Conservation (phyloP, 164 flowering plant species). For the Piper longum region DNA sequence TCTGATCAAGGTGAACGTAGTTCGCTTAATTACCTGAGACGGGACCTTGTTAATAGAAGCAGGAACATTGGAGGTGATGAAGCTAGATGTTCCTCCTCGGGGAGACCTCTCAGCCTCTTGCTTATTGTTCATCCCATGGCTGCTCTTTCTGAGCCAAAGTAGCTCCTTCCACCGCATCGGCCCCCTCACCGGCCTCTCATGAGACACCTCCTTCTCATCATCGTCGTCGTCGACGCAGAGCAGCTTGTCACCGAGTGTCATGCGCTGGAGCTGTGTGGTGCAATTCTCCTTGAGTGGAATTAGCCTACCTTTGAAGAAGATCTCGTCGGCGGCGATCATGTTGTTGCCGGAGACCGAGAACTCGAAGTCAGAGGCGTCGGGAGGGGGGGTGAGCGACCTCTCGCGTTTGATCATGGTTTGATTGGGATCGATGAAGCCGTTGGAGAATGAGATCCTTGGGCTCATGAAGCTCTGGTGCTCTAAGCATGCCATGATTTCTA, state of each 20-base stretch:
- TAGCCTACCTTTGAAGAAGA: constrained; percentile 53
- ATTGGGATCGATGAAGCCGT: constrained; percentile 29
- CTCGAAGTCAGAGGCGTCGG: constrained; percentile 58
- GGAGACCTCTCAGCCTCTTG: constrained; percentile 14
- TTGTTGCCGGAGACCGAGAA: constrained; percentile 36
- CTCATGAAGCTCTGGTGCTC: constrained; percentile 42
- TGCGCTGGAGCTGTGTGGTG: constrained; percentile 18
- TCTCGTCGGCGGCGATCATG: constrained; percentile 61
- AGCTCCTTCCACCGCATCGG: constrained; percentile 43
- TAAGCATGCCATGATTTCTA: constrained; percentile 42
- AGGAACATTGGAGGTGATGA: not conserved
- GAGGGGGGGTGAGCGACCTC: constrained; percentile 32
- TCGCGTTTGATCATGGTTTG: constrained; percentile 33
- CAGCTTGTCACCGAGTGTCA: constrained; percentile 44
- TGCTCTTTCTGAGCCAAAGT: constrained; percentile 34
- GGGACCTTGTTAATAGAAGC: not conserved
- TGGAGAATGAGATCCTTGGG: constrained; percentile 84
- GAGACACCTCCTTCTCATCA: constrained; percentile 7
- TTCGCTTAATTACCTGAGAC: not conserved
- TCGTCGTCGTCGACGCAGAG: constrained; percentile 30
- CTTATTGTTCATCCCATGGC: constrained; percentile 18
- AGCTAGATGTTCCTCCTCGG: constrained; percentile 3
- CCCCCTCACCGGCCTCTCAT: constrained; percentile 23
- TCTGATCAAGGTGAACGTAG: too few species aligned
- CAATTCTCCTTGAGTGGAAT: constrained; percentile 41